These are phyloP conservation scores for Astrocystis sublimbata DNA, from an alignment of 495 filamentous ascomycete genomes.

Conservation along the genomic window DNA sequence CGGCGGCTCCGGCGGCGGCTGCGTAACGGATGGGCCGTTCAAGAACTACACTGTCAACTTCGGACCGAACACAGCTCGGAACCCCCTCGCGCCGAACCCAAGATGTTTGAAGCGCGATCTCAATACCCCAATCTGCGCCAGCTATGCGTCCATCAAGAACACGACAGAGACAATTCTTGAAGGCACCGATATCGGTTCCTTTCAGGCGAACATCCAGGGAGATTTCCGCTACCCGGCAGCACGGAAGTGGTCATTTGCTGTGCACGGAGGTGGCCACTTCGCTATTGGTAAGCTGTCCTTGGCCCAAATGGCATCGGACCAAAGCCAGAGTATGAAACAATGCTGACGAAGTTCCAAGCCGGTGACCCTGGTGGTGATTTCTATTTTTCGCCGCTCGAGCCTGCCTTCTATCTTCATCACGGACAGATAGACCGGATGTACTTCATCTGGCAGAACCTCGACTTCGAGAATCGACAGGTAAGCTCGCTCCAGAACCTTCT, in stretches of 20 bases:
- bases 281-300: constrained; percentile 23
- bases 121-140: constrained; percentile 36
- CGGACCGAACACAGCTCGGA: constrained; percentile 31
- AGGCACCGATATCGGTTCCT: constrained; percentile 30
- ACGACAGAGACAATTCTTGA: constrained; percentile 42
- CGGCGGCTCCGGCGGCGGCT: constrained; percentile 35
- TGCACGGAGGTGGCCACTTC: constrained; percentile 44
- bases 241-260: constrained; percentile 33
- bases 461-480: constrained; percentile 40
- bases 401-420: constrained; percentile 71
- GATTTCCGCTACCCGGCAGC: constrained; percentile 33
- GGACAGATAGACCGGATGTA: constrained; percentile 68
- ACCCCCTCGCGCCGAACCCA: constrained; percentile 41
- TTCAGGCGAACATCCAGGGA: constrained; percentile 43
- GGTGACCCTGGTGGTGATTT: constrained; percentile 53
- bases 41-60: constrained; percentile 41
- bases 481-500: constrained; percentile 5
- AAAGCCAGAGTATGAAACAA: background rate
- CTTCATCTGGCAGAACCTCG: constrained; percentile 68
- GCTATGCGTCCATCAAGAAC: constrained; percentile 41
- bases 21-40: constrained; percentile 38
- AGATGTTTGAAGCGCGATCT: constrained; percentile 46
- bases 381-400: constrained; percentile 64
- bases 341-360: constrained; percentile 19
- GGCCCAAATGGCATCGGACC: background rate